Percentiles rank a stretch among this genome's conserved stretches.
Evolutionary conservation across 2,329 filamentous ascomycete genomes (phyloP).

Genomic region (Pseudopithomyces maydicus): DNA sequence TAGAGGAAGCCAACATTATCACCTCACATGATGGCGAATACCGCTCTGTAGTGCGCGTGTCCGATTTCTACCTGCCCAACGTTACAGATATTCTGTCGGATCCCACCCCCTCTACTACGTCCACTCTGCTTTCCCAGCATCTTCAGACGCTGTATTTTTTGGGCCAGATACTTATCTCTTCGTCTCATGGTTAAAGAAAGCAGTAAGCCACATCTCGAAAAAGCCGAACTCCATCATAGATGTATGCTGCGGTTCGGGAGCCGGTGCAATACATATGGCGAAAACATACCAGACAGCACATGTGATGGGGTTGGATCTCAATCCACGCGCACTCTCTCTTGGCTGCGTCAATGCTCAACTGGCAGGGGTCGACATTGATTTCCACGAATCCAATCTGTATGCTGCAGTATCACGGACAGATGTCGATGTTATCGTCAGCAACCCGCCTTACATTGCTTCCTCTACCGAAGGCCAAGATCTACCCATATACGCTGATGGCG

Average conservation of each 20-base stretch:
- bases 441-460: constrained; percentile 32
- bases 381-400: constrained; percentile 27
- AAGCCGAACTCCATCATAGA: constrained; percentile 21
- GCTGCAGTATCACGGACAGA: constrained; percentile 16
- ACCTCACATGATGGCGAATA: constrained; percentile 8
- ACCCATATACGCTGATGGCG: constrained; percentile 31
- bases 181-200: constrained; percentile 20
- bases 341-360: constrained; percentile 23
- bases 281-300: constrained; percentile 21
- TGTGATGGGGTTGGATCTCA: constrained; percentile 26
- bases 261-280: constrained; percentile 31
- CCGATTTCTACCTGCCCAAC: constrained; percentile 26
- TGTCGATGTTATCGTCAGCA: constrained; percentile 29
- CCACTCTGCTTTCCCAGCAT: constrained; percentile 27
- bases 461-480: constrained; percentile 24
- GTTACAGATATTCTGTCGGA: not conserved
- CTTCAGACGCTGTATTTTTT: constrained; percentile 28
- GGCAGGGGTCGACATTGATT: constrained; percentile 16
- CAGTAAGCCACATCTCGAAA: constrained; percentile 13
- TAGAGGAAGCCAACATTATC: constrained; percentile 16
- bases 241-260: constrained; percentile 29
- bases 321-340: constrained; percentile 22
- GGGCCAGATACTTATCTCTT: constrained; percentile 32
- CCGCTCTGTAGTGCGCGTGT: constrained; percentile 25
- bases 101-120: constrained; percentile 23